These are phyloP conservation scores for Stevia rebaudiana DNA, from an alignment of 140 eudicot species.

Conservation along the genomic window DNA sequence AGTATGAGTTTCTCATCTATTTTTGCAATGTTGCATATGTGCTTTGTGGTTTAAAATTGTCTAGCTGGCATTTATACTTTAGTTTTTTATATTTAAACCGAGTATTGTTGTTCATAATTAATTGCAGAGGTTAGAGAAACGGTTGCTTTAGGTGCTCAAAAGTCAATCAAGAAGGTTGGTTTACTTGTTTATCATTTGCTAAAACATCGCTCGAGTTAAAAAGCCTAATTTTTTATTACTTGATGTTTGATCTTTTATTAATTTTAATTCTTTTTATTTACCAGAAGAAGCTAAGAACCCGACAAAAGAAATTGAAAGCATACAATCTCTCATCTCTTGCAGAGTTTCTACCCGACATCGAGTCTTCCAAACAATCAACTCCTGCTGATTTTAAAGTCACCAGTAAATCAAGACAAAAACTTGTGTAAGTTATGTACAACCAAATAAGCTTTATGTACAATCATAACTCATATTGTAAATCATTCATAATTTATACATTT, in stretches of 20 bases:
- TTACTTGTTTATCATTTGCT: background rate
- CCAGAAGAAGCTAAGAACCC: slow-evolving; percentile 44
- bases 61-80: background rate
- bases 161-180: slow-evolving; percentile 48
- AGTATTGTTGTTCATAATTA: background rate
- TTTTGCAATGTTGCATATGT: background rate
- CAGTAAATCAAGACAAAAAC: slow-evolving; percentile 61
- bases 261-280: background rate
- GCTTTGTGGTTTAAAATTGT: background rate
- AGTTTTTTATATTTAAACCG: background rate
- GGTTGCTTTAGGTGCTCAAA: slow-evolving; percentile 60
- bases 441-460: no score
- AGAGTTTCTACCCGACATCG: slow-evolving; percentile 62
- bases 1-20: background rate
- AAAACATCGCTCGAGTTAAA: background rate
- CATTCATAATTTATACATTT: no score
- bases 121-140: slow-evolving; percentile 62
- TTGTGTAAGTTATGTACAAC: slow-evolving; percentile 49
- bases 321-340: slow-evolving; percentile 74
- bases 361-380: slow-evolving; percentile 25
- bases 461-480: no score
- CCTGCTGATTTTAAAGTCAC: slow-evolving; percentile 50
- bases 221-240: background rate
- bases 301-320: slow-evolving; percentile 67
- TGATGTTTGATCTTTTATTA: no score